These are phyloP conservation scores for Rhizopogon sp. DNA, from an alignment of 768 basidiomycete genomes.

Conservation along the genomic window DNA sequence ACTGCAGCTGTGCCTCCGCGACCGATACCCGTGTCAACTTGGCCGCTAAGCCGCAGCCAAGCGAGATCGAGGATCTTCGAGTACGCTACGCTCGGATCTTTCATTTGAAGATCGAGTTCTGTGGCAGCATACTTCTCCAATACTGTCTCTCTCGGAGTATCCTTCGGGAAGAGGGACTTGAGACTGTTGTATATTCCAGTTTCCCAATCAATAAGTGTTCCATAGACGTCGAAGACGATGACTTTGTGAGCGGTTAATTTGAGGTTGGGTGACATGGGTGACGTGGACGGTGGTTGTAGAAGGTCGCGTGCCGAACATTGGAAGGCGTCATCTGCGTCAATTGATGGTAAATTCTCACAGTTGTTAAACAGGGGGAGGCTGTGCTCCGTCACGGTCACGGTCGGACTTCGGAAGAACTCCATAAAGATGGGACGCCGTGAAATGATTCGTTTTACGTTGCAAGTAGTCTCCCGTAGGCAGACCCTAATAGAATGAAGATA, in stretches of 20 bases:
- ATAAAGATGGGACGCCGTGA: not conserved
- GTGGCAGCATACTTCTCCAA: conserved; percentile 46
- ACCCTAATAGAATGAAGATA: too few species aligned
- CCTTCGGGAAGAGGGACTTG: conserved; percentile 12
- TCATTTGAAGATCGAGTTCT: conserved; percentile 53
- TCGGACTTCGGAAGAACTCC: too few species aligned
- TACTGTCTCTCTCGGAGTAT: conserved; percentile 30
- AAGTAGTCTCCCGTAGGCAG: too few species aligned
- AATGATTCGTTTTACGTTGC: too few species aligned
- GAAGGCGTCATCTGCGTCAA: too few species aligned
- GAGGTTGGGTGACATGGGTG: not conserved
- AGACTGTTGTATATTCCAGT: conserved; percentile 55
- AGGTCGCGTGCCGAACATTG: conserved; percentile 14
- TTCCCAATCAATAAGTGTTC: conserved; percentile 77
- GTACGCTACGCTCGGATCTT: conserved; percentile 57
- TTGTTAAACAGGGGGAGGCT: not conserved
- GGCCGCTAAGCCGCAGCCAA: conserved; percentile 22
- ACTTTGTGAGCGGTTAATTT: conserved; percentile 24
- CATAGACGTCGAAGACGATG: conserved; percentile 74
- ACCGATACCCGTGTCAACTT: conserved; percentile 23
- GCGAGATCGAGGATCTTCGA: conserved; percentile 49
- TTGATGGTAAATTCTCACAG: too few species aligned
- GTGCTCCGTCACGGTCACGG: too few species aligned
- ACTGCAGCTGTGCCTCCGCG: conserved; percentile 32
- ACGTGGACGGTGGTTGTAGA: too few species aligned